Conservation (phyloP, 306 rosid genomes). For the Dalbergia oliveri region DNA sequence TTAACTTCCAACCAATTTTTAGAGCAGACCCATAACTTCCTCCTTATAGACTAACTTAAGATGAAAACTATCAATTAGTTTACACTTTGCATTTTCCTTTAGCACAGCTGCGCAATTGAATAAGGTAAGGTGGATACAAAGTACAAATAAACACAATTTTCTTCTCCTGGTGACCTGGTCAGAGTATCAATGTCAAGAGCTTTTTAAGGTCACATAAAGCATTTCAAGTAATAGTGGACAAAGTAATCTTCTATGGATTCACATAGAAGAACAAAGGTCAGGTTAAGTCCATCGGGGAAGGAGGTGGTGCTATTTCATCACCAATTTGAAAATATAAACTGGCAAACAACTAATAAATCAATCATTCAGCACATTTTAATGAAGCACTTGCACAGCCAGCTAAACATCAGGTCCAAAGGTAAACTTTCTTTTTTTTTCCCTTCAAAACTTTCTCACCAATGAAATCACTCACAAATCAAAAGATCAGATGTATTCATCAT, state of each 20-base stretch:
- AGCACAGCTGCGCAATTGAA: background rate
- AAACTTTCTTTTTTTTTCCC: background rate
- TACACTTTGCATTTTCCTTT: background rate
- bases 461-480: background rate
- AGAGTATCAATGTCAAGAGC: background rate
- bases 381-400: slow-evolving; percentile 8
- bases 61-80: background rate
- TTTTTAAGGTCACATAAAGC: background rate
- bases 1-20: background rate
- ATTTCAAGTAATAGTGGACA: background rate
- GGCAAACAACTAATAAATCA: background rate
- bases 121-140: background rate
- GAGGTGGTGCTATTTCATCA: slow-evolving; percentile 5
- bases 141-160: background rate
- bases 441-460: background rate
- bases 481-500: background rate
- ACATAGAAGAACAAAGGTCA: background rate
- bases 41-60: background rate
- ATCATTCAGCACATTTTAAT: background rate
- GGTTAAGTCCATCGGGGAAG: background rate
- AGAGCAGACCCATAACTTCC: background rate
- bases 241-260: background rate
- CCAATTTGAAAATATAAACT: background rate
- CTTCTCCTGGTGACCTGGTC: background rate
- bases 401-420: background rate